A percentile compares a stretch with the other conserved stretches of the same genome.
phyloP scores from a whole-genome alignment of 306 rosid species.

The Fragaria nilgerrensis region DNA sequence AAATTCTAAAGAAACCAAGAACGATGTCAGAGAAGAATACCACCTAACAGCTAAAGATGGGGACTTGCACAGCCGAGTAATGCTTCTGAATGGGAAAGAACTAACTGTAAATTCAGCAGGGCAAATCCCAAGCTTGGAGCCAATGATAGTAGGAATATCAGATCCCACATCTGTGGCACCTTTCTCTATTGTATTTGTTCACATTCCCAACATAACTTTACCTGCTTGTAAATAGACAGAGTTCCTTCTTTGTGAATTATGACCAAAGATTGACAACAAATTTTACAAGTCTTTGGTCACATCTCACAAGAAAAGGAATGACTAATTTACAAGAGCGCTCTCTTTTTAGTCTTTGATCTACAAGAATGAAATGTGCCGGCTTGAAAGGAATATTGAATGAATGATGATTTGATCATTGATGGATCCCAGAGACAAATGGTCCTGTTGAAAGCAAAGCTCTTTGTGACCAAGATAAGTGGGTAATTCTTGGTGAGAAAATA shows the following conservation, averaged over 20 bases:
- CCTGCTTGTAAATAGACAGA: slow-evolving; percentile 35
- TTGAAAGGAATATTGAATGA: neutral
- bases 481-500: too few relatives aligned
- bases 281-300: neutral
- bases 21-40: slow-evolving; percentile 50
- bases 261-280: neutral
- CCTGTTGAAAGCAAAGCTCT: neutral
- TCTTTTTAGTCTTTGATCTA: neutral
- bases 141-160: slow-evolving; percentile 37
- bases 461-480: neutral
- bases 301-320: neutral
- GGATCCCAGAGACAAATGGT: neutral
- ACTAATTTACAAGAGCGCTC: neutral
- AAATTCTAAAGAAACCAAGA: slow-evolving; percentile 4
- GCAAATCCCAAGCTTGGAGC: slow-evolving; percentile 52
- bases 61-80: slow-evolving; percentile 51
- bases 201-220: slow-evolving; percentile 42
- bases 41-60: slow-evolving; percentile 53
- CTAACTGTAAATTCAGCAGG: slow-evolving; percentile 47
- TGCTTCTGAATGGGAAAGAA: slow-evolving; percentile 56
- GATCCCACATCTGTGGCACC: slow-evolving; percentile 54
- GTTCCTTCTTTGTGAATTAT: neutral
- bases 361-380: neutral
- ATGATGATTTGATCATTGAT: neutral
- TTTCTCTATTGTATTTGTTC: slow-evolving; percentile 63